These are phyloP conservation scores for Exophiala xenobiotica DNA, from an alignment of 2,329 filamentous ascomycete species.

Conservation along the genomic window DNA sequence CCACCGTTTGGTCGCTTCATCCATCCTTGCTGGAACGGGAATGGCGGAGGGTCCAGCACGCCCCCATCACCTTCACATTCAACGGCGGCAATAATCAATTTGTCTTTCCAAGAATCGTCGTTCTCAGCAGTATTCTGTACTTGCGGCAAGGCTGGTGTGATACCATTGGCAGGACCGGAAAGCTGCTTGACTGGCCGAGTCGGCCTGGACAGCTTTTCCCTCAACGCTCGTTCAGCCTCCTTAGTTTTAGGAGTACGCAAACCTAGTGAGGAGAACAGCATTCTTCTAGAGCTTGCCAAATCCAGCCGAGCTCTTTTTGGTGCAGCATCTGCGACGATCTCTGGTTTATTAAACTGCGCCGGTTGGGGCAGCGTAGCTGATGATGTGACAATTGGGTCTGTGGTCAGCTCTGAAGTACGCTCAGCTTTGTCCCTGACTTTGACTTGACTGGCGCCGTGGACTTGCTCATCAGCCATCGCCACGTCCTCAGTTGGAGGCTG, in stretches of 20 bases:
- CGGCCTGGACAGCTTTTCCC: constrained; percentile 50
- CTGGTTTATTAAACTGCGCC: neutral
- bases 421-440: neutral
- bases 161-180: neutral
- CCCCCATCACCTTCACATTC: constrained; percentile 76
- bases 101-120: constrained; percentile 63
- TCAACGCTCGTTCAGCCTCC: constrained; percentile 65
- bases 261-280: constrained; percentile 72
- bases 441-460: too few relatives aligned
- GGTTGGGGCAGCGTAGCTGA: neutral
- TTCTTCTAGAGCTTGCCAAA: constrained; percentile 62
- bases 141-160: constrained; percentile 27
- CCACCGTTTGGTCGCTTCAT: constrained; percentile 54
- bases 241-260: constrained; percentile 67
- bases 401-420: neutral
- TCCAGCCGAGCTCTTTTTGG: constrained; percentile 49
- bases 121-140: constrained; percentile 54
- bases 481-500: neutral
- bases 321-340: constrained; percentile 3
- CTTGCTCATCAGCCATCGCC: too few relatives aligned
- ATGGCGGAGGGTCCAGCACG: constrained; percentile 72
- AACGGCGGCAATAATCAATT: constrained; percentile 72
- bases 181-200: constrained; percentile 26
- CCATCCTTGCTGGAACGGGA: constrained; percentile 88
- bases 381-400: neutral